These are phyloP conservation scores for Novymonas esmeraldas DNA, from an alignment of 208 protist genomes.

Conservation along the genomic window DNA sequence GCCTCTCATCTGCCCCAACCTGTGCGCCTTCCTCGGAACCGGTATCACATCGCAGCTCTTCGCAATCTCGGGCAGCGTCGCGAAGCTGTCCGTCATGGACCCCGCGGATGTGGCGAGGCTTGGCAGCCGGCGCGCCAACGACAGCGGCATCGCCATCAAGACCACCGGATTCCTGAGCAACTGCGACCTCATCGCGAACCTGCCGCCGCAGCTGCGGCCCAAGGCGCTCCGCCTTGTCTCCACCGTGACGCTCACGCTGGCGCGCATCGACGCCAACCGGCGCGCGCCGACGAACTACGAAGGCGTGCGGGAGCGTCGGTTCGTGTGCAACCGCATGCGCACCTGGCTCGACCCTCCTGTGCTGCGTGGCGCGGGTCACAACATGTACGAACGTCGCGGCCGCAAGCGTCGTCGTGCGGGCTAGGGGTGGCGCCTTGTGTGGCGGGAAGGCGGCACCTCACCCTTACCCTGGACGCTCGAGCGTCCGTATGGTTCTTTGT, in stretches of 20 bases:
- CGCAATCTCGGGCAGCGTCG: slow-evolving; percentile 76
- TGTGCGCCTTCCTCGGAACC: slow-evolving; percentile 91
- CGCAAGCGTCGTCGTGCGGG: slow-evolving; percentile 54
- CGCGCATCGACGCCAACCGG: slow-evolving; percentile 86
- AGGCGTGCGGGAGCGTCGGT: slow-evolving; percentile 65
- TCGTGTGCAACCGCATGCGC: slow-evolving; percentile 65
- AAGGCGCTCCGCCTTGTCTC: slow-evolving; percentile 86
- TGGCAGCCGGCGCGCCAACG: slow-evolving; percentile 69
- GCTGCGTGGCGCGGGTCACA: slow-evolving; percentile 81
- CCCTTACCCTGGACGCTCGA: no score
- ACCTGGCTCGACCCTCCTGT: slow-evolving; percentile 86
- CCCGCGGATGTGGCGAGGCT: slow-evolving; percentile 59
- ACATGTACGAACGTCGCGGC: slow-evolving; percentile 83
- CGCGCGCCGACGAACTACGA: slow-evolving; percentile 67
- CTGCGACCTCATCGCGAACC: slow-evolving; percentile 79
- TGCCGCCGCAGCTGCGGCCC: slow-evolving; percentile 80
- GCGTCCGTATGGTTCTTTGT: slow-evolving; percentile 1
- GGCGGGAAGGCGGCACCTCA: no score
- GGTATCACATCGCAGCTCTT: slow-evolving; percentile 93
- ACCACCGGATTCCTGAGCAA: slow-evolving; percentile 91
- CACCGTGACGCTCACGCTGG: slow-evolving; percentile 54
- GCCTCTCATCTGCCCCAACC: slow-evolving; percentile 91
- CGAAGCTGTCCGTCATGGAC: slow-evolving; percentile 79
- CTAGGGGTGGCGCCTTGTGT: no score
- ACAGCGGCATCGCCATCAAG: slow-evolving; percentile 69